Conservation (phyloP, 768 basidiomycete genomes). For the Clitopilus passeckerianus region DNA sequence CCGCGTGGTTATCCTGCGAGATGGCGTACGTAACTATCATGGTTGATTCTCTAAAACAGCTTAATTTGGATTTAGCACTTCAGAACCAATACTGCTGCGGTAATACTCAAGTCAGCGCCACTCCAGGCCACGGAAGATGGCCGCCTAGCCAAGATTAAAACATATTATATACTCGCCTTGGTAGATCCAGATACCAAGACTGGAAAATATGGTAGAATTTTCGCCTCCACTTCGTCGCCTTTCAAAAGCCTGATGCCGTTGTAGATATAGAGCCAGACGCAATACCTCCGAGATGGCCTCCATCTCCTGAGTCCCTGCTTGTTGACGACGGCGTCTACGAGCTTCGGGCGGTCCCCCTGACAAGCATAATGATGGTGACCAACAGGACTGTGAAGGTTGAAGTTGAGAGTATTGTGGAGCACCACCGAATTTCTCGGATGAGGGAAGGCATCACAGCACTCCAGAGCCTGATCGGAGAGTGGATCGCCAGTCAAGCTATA, state of each 20-base stretch:
- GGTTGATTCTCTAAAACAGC: not conserved
- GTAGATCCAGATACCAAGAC: constrained; percentile 61
- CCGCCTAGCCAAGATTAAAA: constrained; percentile 41
- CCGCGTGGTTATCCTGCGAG: constrained; percentile 77
- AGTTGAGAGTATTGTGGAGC: constrained; percentile 60
- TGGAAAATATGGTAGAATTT: constrained; percentile 41
- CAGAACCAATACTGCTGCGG: constrained; percentile 57
- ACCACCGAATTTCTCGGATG: constrained; percentile 58
- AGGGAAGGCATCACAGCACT: constrained; percentile 50
- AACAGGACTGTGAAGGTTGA: constrained; percentile 75
- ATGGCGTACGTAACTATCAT: constrained; percentile 52
- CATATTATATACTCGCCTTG: constrained; percentile 68
- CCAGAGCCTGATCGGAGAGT: constrained; percentile 48
- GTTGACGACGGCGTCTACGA: constrained; percentile 62
- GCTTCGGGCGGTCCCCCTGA: constrained; percentile 55
- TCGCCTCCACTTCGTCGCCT: not conserved
- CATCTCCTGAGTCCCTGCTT: constrained; percentile 38
- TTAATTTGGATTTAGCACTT: constrained; percentile 55
- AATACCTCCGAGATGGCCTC: constrained; percentile 79
- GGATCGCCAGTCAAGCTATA: constrained; percentile 39
- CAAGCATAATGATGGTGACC: constrained; percentile 75
- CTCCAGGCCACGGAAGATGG: constrained; percentile 38
- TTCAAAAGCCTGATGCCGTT: not conserved
- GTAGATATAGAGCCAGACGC: constrained; percentile 54
- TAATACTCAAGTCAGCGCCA: constrained; percentile 65